These are phyloP conservation scores for Sporothrix sp. DNA, from an alignment of 2,329 filamentous ascomycete genomes.

Conservation along the genomic window DNA sequence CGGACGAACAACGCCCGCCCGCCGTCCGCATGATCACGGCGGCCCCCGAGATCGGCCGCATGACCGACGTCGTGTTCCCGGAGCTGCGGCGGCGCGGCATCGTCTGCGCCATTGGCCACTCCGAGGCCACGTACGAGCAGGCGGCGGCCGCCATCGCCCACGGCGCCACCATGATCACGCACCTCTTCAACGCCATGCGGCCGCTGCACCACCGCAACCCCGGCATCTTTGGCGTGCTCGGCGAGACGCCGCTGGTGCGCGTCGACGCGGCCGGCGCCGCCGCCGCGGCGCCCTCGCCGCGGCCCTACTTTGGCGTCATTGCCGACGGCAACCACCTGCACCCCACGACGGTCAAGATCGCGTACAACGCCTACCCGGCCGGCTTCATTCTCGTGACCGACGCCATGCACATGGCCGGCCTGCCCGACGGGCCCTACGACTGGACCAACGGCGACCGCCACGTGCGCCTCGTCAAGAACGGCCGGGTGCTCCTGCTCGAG, in stretches of 20 bases:
- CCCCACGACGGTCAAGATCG: conserved; percentile 79
- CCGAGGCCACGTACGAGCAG: conserved; percentile 77
- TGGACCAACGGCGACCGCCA: conserved; percentile 66
- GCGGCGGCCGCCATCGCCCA: conserved; percentile 60
- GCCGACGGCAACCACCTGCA: conserved; percentile 86
- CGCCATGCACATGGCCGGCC: conserved; percentile 77
- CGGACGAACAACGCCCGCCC: too few species aligned
- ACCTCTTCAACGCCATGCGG: conserved; percentile 90
- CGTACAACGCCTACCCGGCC: conserved; percentile 73
- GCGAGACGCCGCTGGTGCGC: conserved; percentile 33
- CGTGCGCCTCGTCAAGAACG: conserved; percentile 57
- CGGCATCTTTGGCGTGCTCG: conserved; percentile 78
- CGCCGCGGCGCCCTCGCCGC: conserved; percentile 38
- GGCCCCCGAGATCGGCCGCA: conserved; percentile 68
- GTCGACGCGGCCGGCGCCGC: conserved; percentile 15
- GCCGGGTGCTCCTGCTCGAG: conserved; percentile 63
- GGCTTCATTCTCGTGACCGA: conserved; percentile 87
- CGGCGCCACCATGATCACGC: conserved; percentile 82
- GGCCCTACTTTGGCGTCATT: conserved; percentile 82
- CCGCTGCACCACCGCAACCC: conserved; percentile 86
- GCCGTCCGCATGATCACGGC: conserved; percentile 73
- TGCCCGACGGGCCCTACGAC: conserved; percentile 73
- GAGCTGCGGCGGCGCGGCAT: conserved; percentile 57
- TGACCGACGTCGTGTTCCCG: conserved; percentile 55
- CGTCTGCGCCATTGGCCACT: conserved; percentile 73